phyloP scores from a whole-genome alignment of 2,329 filamentous ascomycete genomes.

The Fusarium sp. region DNA sequence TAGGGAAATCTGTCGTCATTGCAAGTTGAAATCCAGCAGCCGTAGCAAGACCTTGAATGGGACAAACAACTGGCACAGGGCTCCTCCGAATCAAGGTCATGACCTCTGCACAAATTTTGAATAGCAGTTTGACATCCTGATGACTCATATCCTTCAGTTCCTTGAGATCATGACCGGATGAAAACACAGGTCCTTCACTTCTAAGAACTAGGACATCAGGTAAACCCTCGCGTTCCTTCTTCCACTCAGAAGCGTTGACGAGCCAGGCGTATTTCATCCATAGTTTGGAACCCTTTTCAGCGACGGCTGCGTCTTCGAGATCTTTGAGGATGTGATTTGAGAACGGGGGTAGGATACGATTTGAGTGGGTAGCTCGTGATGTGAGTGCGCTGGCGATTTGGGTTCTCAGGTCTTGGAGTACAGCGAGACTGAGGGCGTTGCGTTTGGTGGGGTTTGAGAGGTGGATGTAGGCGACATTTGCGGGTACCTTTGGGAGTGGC shows the following conservation, averaged over 20 bases:
- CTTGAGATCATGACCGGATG: conserved; percentile 43
- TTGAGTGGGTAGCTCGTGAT: conserved; percentile 10
- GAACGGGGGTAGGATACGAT: conserved; percentile 36
- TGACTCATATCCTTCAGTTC: conserved; percentile 24
- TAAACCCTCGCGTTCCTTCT: conserved; percentile 31
- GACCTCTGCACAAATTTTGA: conserved; percentile 39
- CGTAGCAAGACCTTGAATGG: conserved; percentile 42
- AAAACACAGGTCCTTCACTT: conserved; percentile 43
- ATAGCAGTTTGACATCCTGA: conserved; percentile 34
- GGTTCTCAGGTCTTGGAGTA: conserved; percentile 35
- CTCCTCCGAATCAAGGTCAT: conserved; percentile 42
- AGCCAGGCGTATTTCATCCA: conserved; percentile 42
- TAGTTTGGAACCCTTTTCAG: background rate
- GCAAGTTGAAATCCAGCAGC: conserved; percentile 45
- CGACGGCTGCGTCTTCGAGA: conserved; percentile 10
- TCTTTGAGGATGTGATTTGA: conserved; percentile 1
- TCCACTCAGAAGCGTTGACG: conserved; percentile 39
- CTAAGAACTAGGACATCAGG: conserved; percentile 42
- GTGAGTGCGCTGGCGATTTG: conserved; percentile 36
- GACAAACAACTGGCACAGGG: conserved; percentile 40
- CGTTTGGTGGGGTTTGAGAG: conserved; percentile 38
- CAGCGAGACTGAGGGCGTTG: conserved; percentile 40
- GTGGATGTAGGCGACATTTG: conserved; percentile 32
- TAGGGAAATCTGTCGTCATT: conserved; percentile 42
- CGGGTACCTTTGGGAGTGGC: conserved; percentile 38